Conservation (phyloP, 2,329 filamentous ascomycete genomes). For the Pyrenochaeta sp. region DNA sequence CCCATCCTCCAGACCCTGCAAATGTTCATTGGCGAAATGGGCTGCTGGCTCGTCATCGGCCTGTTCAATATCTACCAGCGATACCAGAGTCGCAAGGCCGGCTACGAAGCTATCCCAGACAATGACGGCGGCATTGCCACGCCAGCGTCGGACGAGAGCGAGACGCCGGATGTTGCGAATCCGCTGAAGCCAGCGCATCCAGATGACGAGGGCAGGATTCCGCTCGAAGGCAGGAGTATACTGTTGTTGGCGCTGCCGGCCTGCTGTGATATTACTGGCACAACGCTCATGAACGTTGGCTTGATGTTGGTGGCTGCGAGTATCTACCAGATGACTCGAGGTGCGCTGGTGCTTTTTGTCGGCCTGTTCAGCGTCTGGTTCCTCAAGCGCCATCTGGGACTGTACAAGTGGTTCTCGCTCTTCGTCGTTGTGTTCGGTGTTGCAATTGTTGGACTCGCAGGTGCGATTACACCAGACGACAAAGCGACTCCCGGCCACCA, state of each 20-base stretch:
- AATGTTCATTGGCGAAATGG: constrained; percentile 98
- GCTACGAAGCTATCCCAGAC: constrained; percentile 72
- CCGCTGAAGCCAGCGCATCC: constrained; percentile 55
- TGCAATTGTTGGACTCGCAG: constrained; percentile 86
- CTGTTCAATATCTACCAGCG: constrained; percentile 72
- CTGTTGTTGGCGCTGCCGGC: constrained; percentile 83
- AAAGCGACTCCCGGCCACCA: constrained; percentile 55
- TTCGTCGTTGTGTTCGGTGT: constrained; percentile 89
- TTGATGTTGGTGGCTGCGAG: constrained; percentile 92
- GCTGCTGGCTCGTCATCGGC: constrained; percentile 91
- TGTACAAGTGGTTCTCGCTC: constrained; percentile 94
- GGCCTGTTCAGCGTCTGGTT: constrained; percentile 95
- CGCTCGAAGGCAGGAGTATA: constrained; percentile 75
- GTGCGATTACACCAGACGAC: constrained; percentile 78
- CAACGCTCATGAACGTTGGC: constrained; percentile 96
- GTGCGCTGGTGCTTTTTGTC: constrained; percentile 93
- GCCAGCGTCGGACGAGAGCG: constrained; percentile 56
- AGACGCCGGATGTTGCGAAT: constrained; percentile 60
- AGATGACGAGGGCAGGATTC: constrained; percentile 64
- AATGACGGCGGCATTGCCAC: constrained; percentile 32
- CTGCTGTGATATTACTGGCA: constrained; percentile 92
- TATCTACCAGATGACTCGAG: constrained; percentile 98
- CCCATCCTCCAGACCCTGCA: constrained; percentile 95
- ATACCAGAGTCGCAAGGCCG: constrained; percentile 59
- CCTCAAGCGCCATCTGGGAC: constrained; percentile 76